Percentiles rank a stretch among this genome's conserved stretches.
These are phyloP conservation scores for Acanthamoeba royreba DNA, from an alignment of 208 protist genomes.

Conservation along the genomic window DNA sequence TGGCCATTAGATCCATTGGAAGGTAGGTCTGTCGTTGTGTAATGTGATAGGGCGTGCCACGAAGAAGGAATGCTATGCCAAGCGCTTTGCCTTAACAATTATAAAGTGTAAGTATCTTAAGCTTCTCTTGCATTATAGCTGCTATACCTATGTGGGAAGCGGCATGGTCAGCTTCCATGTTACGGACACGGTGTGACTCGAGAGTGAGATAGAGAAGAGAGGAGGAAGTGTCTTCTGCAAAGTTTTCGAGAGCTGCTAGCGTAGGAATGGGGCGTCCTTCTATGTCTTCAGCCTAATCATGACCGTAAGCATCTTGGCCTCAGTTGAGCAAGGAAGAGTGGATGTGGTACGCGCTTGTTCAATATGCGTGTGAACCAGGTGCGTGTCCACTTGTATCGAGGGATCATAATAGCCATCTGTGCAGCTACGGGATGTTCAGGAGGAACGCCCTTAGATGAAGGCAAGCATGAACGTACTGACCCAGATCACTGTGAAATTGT, in stretches of 20 bases:
- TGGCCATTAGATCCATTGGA: constrained; percentile 36
- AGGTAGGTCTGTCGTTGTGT: not conserved
- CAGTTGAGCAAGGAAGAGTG: not conserved
- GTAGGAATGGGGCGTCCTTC: not conserved
- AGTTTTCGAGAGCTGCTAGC: constrained; percentile 10
- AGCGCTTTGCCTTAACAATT: constrained; percentile 30
- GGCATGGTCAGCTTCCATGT: constrained; percentile 50
- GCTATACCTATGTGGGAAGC: constrained; percentile 49
- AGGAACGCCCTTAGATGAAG: not conserved
- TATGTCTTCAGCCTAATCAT: not conserved
- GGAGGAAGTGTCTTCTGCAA: constrained; percentile 17
- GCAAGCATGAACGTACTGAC: not conserved
- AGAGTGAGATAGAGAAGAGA: constrained; percentile 50
- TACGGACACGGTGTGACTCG: not conserved
- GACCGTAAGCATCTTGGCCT: not conserved
- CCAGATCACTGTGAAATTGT: not conserved
- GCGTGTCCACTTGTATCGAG: not conserved
- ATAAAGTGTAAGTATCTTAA: too few relatives aligned
- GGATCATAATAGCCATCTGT: not conserved
- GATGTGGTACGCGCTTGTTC: not conserved
- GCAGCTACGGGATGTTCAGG: not conserved
- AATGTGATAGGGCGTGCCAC: constrained; percentile 27
- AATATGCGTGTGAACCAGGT: constrained; percentile 6
- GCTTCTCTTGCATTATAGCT: too few relatives aligned
- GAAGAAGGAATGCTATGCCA: constrained; percentile 3